Conservation (phyloP, 371 early-diverging fungal species). For the Rhizopus delemar region DNA sequence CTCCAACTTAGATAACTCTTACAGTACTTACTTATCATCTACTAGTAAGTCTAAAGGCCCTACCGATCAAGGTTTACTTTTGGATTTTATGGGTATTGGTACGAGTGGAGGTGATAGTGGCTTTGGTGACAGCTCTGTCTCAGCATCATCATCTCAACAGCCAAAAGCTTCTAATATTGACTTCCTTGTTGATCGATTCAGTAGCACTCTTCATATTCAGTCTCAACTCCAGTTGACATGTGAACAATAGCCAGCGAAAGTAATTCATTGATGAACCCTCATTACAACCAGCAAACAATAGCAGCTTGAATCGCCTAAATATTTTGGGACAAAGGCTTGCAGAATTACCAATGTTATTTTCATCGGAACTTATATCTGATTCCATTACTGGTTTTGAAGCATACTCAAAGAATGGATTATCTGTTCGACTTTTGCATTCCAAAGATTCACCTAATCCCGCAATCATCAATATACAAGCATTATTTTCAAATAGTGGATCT, state of each 20-base stretch:
- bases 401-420: constrained; percentile 77
- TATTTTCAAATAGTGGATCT: constrained; percentile 67
- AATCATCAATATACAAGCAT: constrained; percentile 67
- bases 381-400: constrained; percentile 54
- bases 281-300: constrained; percentile 8
- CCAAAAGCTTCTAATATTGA: constrained; percentile 61
- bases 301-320: constrained; percentile 14
- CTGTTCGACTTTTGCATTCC: constrained; percentile 68
- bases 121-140: constrained; percentile 28
- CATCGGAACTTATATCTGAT: constrained; percentile 1
- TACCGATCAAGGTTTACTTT: constrained; percentile 62
- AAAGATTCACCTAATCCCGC: constrained; percentile 59
- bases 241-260: constrained; percentile 14
- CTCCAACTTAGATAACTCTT: constrained; percentile 24
- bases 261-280: constrained; percentile 31
- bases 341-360: constrained; percentile 1
- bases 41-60: constrained; percentile 47
- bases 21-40: constrained; percentile 24
- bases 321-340: constrained; percentile 16
- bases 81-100: constrained; percentile 84
- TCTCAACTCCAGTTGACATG: constrained; percentile 36
- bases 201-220: constrained; percentile 29
- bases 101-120: constrained; percentile 42
- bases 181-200: constrained; percentile 84
- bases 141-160: constrained; percentile 19